Conservation (phyloP, 371 early-diverging fungal species). For the Apophysomyces ossiformis region DNA sequence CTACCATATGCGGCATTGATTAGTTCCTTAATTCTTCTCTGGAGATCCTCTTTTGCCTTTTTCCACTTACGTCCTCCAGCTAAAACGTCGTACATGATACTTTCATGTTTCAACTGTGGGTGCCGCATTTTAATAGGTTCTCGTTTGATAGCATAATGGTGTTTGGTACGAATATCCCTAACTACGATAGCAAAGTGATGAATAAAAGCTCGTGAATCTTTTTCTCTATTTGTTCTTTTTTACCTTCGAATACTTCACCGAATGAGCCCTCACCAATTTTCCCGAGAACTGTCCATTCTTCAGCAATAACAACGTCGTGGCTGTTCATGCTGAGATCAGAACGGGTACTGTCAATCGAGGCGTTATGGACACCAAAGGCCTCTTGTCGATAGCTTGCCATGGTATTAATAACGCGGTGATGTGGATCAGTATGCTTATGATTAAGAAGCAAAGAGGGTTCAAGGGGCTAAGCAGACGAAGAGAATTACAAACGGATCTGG, state of each 20-base stretch:
- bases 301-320: conserved; percentile 54
- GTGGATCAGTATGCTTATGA: conserved; percentile 3
- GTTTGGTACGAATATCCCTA: conserved; percentile 5
- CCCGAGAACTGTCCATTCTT: conserved; percentile 59
- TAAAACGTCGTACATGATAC: conserved; percentile 51
- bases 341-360: conserved; percentile 35
- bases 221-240: neutral
- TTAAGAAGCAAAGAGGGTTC: neutral
- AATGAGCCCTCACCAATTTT: conserved; percentile 71
- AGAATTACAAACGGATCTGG: neutral
- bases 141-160: conserved; percentile 60
- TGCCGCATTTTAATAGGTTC: conserved; percentile 48
- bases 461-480: neutral
- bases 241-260: conserved; percentile 71
- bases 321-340: conserved; percentile 44
- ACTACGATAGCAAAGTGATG: too few species aligned
- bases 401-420: conserved; percentile 12
- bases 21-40: neutral
- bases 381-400: conserved; percentile 21
- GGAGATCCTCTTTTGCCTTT: neutral
- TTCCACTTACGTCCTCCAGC: conserved; percentile 55
- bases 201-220: neutral
- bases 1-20: conserved; percentile 27
- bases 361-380: conserved; percentile 23
- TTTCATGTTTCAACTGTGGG: conserved; percentile 58